Base-by-base conservation (phyloP, 768 basidiomycete genomes). In the Hirschioporus abietinus region DNA sequence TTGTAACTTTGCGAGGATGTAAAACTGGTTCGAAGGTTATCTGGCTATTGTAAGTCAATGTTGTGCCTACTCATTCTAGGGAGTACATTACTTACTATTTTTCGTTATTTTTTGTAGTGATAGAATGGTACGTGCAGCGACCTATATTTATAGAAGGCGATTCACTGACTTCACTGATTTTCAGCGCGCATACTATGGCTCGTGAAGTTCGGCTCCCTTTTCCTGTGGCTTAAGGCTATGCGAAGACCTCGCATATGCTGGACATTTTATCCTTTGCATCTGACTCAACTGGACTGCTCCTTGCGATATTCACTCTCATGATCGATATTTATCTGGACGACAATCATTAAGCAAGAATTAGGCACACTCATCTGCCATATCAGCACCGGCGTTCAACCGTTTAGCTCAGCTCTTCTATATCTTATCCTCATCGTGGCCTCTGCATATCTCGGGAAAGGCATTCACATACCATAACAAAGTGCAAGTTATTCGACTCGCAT, bases 1-100 rank as follows among this genome's bases (percentile, higher is more conserved):
- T 94, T 69, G 92, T 94, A 61, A 94, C 92, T 30, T 81, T 95
- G n/a, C 86, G 93, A 42, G 93, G 93, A 24, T 93, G 92, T 74
- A 94, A 94, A 81, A 93, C 93, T 1, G 93, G 93, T 27, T 93
- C 92, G 0, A 93, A 93, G 74, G 91, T 94, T 72, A 94, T 94
- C 73, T 95, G 93, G 93, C 82, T 95, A 63, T 95, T 95, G 84
- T 85, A 74, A 62, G 83, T 76, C 2, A 30, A 35, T 68, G 20
- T 1, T 65, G 24, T 52, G 12, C 27, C 20, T 23, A 20, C 26
- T 30, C 24, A 3, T 30, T 30, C 8, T 2, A 30, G 30, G 30
- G 35, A 7, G 57, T 60, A 63, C 70, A 69, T 64, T 68, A 57
- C 12, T 7, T 58, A n/a, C 30, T 63, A 35, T 66, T 23, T 25